Percentiles rank a stretch among this genome's conserved stretches.
phyloP scores from a whole-genome alignment of 192 early-diverging fungal species.

The Rhizoclosmatium globosum region DNA sequence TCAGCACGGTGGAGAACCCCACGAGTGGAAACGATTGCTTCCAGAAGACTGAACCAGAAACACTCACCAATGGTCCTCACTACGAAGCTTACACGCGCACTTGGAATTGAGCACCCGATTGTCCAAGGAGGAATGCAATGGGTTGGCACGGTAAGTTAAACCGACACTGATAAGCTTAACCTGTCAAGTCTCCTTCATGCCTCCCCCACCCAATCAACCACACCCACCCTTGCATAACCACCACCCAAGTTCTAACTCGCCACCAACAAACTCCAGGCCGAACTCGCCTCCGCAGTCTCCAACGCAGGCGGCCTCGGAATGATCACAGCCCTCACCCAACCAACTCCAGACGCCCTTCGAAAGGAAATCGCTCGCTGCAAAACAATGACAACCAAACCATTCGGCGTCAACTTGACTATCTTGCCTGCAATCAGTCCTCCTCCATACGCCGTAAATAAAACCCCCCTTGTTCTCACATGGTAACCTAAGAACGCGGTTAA shows the following conservation, averaged over 20 bases:
- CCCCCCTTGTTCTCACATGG: too few species aligned
- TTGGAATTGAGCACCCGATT: conserved; percentile 78
- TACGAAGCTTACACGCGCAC: conserved; percentile 69
- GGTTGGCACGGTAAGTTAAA: conserved; percentile 59
- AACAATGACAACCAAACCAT: conserved; percentile 79
- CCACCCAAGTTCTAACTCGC: too few species aligned
- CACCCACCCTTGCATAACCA: too few species aligned
- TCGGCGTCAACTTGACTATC: conserved; percentile 84
- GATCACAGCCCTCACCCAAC: conserved; percentile 80
- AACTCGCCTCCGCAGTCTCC: conserved; percentile 73
- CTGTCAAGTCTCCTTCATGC: not conserved
- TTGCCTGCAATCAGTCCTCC: conserved; percentile 83
- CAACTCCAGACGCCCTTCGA: conserved; percentile 78
- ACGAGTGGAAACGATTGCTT: too few species aligned
- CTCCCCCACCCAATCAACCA: not conserved
- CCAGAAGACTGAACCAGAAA: too few species aligned
- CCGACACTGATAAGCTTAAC: not conserved
- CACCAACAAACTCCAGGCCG: conserved; percentile 46
- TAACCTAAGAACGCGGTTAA: not conserved
- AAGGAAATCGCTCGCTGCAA: conserved; percentile 76
- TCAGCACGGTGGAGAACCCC: too few species aligned
- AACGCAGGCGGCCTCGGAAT: conserved; percentile 82
- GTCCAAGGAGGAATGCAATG: conserved; percentile 84
- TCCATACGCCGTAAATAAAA: conserved; percentile 71
- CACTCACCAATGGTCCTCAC: conserved; percentile 59